Base-by-base conservation (phyloP, 1,284 basidiomycete genomes). In the Sporisorium sorghi region DNA sequence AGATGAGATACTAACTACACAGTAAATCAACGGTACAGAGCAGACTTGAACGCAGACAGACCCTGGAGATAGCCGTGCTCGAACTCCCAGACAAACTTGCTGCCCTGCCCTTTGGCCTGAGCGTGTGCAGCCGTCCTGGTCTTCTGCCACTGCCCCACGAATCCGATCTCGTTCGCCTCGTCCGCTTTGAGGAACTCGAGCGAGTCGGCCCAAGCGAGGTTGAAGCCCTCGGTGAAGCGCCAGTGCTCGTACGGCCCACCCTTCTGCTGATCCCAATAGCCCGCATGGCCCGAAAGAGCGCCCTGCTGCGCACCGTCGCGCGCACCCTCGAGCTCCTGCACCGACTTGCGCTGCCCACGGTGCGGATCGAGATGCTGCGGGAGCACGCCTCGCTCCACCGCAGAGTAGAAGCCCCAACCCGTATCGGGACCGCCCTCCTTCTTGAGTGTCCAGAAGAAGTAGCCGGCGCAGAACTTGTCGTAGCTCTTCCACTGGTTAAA, bases 391-490 rank as follows among this genome's bases (percentile, higher is more conserved):
- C 87, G 87, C 44, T 87, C 87, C 0, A 90, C 88, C 0, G 91
- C 91, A 81, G 93, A 90, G 68, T 88, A 87, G 37, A 92, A 88
- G 46, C 89, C 89, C 92, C 93, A 94, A 1, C 92, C 92, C 2
- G 87, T 88, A 82, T 93, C 92, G 70, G 90, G 89, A 3, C 83
- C 85, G 8, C 87, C 85, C 58, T 90, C 88, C 84, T 93, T 93
- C 87, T 91, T 93, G 83, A 90, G 91, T 42, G 92, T 93, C 93
- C 93, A 96, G 85, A 91, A 94, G 86, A 90, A 94, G 88, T 89
- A 92, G 3, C 93, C 93, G 0, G 89, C 89, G 61, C 91, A 91
- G 35, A 86, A 83, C 57, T 85, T 84, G 71, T 93, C 91, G 72
- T 88, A 94, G 35, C 91, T 72, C 47, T 87, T 87, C 57, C 93